A percentile compares a stretch with the other conserved stretches of the same genome.
Conservation (phyloP, 2,329 filamentous ascomycete genomes). For the Cytospora paraplurivora region DNA sequence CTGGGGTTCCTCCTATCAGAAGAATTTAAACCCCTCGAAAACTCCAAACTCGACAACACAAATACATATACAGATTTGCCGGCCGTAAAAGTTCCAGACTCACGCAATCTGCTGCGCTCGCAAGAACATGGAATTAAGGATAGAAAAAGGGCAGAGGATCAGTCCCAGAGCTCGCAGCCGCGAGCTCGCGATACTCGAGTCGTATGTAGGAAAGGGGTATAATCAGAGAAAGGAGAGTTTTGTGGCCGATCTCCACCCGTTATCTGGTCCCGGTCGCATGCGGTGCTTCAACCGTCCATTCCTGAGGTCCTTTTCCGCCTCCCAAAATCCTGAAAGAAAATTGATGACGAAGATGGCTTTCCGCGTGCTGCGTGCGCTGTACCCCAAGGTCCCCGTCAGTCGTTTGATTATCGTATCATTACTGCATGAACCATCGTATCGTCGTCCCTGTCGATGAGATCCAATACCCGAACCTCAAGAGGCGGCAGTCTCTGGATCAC, state of each 20-base stretch:
- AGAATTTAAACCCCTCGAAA: conserved; percentile 18
- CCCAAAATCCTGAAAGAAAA: background rate
- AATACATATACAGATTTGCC: conserved; percentile 16
- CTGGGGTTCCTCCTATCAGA: background rate
- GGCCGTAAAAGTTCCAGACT: background rate
- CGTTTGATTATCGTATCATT: conserved; percentile 3
- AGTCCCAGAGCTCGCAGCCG: background rate
- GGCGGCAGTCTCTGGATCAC: background rate
- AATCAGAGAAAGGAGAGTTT: conserved; percentile 22
- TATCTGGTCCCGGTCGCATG: background rate
- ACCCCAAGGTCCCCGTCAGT: background rate
- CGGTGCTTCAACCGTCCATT: background rate
- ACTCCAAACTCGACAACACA: conserved; percentile 20
- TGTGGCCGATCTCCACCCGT: background rate
- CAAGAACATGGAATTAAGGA: conserved; percentile 9
- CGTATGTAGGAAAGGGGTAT: conserved; percentile 19
- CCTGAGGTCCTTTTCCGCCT: background rate
- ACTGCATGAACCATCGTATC: conserved; percentile 18
- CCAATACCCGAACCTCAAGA: background rate
- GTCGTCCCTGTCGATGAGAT: background rate
- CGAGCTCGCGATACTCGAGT: conserved; percentile 2
- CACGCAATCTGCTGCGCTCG: background rate
- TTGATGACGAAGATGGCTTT: background rate
- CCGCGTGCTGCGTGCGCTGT: background rate
- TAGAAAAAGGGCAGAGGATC: conserved; percentile 6